phyloP scores from a whole-genome alignment of 208 protist species.

The Acanthamoeba royreba region DNA sequence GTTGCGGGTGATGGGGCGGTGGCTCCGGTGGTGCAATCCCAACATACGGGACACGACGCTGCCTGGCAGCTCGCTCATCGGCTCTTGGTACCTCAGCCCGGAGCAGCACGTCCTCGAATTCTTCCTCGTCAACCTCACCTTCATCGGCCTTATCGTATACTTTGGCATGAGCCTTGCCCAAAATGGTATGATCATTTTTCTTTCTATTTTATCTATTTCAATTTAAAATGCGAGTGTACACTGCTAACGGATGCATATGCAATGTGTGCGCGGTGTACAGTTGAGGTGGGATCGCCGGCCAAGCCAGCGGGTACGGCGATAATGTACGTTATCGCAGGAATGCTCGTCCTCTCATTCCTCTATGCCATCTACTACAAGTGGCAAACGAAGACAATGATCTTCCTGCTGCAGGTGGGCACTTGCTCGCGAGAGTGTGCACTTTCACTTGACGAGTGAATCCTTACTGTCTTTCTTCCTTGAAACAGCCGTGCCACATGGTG shows the following conservation, averaged over 20 bases:
- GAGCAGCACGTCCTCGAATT: constrained; percentile 18
- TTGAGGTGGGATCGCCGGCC: background rate
- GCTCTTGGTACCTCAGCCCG: background rate
- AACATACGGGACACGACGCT: background rate
- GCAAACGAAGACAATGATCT: background rate
- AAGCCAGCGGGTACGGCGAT: background rate
- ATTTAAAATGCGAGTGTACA: too few relatives aligned
- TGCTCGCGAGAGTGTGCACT: too few relatives aligned
- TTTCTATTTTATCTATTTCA: background rate
- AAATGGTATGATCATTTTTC: background rate
- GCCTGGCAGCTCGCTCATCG: background rate
- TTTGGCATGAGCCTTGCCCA: background rate
- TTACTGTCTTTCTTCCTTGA: background rate
- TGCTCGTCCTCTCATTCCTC: background rate
- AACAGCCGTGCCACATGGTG: background rate
- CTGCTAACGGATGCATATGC: background rate
- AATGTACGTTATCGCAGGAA: background rate
- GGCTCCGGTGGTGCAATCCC: background rate
- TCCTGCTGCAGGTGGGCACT: background rate
- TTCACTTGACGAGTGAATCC: too few relatives aligned
- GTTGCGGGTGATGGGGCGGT: background rate
- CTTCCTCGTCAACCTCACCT: background rate
- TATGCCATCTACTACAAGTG: background rate
- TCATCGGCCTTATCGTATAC: background rate
- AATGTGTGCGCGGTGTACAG: background rate